Conservation (phyloP, 768 basidiomycete species). For the Tephrocybe sp. region DNA sequence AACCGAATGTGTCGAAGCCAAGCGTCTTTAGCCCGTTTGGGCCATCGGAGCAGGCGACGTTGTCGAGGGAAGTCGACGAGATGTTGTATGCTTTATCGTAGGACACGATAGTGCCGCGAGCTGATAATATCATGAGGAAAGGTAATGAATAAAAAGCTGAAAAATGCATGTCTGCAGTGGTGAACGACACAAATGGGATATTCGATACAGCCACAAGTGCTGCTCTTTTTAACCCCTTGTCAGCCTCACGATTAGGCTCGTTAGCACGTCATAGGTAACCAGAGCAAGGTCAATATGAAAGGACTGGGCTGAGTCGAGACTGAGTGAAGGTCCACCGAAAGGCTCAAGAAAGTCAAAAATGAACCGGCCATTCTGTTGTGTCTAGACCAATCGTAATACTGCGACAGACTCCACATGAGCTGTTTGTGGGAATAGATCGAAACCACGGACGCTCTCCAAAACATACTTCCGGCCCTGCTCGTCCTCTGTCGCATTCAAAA, state of each 20-base stretch:
- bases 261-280: too few species aligned
- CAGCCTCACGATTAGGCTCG: too few species aligned
- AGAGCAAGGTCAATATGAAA: too few species aligned
- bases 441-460: conserved; percentile 81
- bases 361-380: background rate
- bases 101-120: conserved; percentile 16
- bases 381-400: conserved; percentile 49
- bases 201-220: background rate
- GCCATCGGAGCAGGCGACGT: conserved; percentile 51
- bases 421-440: conserved; percentile 96
- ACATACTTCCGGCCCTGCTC: conserved; percentile 54
- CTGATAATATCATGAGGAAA: conserved; percentile 14
- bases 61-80: conserved; percentile 25
- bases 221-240: background rate
- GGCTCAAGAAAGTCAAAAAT: background rate
- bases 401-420: conserved; percentile 89
- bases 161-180: conserved; percentile 30
- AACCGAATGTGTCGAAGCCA: conserved; percentile 40
- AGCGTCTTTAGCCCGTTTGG: conserved; percentile 38
- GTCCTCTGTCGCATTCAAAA: conserved; percentile 46
- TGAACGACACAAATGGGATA: background rate
- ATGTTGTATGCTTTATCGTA: conserved; percentile 43
- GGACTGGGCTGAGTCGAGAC: too few species aligned
- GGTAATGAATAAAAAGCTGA: conserved; percentile 20
- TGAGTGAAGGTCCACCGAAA: background rate